Percentiles rank a stretch among this genome's conserved stretches.
Conservation (phyloP, 257 asterid species). For the Hygrophila difformis region DNA sequence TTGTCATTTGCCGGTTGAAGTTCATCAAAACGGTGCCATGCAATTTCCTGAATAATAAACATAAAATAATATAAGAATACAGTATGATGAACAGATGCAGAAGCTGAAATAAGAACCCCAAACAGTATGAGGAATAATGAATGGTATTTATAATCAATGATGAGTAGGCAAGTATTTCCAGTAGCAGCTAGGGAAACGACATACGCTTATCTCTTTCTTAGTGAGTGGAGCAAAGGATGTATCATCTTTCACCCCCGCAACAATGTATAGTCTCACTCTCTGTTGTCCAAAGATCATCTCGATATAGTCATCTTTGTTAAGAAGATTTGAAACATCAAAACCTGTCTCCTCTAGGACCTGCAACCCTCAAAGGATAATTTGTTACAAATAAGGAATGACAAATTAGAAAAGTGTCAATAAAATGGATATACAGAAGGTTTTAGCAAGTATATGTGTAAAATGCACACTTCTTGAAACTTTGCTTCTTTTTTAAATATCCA, state of each 20-base stretch:
- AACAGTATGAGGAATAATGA: too few species aligned
- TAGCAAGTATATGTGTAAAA: neutral
- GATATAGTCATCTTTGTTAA: slow-evolving; percentile 54
- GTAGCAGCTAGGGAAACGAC: slow-evolving; percentile 15
- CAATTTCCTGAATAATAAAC: slow-evolving; percentile 53
- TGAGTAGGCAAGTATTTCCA: neutral
- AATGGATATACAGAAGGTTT: neutral
- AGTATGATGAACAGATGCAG: neutral
- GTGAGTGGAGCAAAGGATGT: slow-evolving; percentile 69
- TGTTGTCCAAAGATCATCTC: slow-evolving; percentile 81
- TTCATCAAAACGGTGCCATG: slow-evolving; percentile 80
- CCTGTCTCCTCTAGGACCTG: slow-evolving; percentile 89
- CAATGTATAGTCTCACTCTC: slow-evolving; percentile 75
- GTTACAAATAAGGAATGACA: slow-evolving; percentile 1
- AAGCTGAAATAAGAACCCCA: too few species aligned
- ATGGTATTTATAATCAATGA: slow-evolving; percentile 1
- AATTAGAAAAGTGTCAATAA: too few species aligned
- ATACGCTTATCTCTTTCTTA: slow-evolving; percentile 80
- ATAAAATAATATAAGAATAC: neutral
- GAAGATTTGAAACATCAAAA: slow-evolving; percentile 67
- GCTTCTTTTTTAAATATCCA: too few species aligned
- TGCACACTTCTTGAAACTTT: too few species aligned
- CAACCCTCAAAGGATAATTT: slow-evolving; percentile 15
- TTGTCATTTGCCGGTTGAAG: slow-evolving; percentile 59
- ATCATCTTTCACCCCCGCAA: slow-evolving; percentile 75